Evolutionary conservation across 192 early-diverging fungal genomes (phyloP).

Genomic region (Coemansia erecta): DNA sequence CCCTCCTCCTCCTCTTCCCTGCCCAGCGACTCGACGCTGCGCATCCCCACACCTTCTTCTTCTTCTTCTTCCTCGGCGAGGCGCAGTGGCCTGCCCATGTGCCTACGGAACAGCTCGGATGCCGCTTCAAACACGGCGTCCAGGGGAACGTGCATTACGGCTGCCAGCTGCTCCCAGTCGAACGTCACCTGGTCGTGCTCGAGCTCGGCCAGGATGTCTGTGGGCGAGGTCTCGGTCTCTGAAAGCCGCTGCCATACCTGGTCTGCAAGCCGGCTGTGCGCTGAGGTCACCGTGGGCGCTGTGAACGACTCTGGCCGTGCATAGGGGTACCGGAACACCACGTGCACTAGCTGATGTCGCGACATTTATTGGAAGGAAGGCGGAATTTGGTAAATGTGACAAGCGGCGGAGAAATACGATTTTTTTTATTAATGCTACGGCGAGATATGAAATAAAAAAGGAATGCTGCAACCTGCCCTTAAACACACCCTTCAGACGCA

Average conservation of each 20-base stretch:
- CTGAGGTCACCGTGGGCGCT: conserved; percentile 4
- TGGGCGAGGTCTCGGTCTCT: conserved; percentile 26
- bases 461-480: too few relatives aligned
- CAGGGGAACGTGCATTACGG: conserved; percentile 24
- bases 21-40: conserved; percentile 48
- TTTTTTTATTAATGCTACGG: too few relatives aligned
- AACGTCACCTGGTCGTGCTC: conserved; percentile 53
- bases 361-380: background rate
- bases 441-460: too few relatives aligned
- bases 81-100: conserved; percentile 30
- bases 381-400: background rate
- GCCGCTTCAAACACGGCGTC: conserved; percentile 35
- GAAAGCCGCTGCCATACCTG: conserved; percentile 44
- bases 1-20: background rate
- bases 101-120: conserved; percentile 27
- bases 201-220: conserved; percentile 43
- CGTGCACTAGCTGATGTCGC: conserved; percentile 14
- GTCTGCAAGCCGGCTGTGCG: conserved; percentile 15
- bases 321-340: conserved; percentile 46
- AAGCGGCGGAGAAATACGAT: too few relatives aligned
- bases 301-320: conserved; percentile 22
- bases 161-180: conserved; percentile 48
- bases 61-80: conserved; percentile 8
- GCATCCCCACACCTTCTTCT: conserved; percentile 5
- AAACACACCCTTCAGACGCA: too few relatives aligned